Conservation (phyloP, 83 land plant species). For the Thuja plicata region DNA sequence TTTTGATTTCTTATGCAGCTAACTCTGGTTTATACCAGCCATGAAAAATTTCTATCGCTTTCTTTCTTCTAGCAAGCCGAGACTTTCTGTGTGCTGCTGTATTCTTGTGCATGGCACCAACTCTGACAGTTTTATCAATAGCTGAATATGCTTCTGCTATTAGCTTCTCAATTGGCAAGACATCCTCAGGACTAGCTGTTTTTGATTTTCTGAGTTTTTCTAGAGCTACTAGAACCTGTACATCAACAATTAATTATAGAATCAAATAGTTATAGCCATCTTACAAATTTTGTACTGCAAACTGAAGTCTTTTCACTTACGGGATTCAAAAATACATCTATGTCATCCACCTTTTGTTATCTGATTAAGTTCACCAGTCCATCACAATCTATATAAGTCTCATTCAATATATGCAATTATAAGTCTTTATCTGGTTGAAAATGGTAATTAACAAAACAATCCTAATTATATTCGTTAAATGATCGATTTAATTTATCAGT, state of each 20-base stretch:
- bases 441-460: neutral
- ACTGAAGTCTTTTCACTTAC: neutral
- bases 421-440: neutral
- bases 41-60: constrained; percentile 73
- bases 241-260: neutral
- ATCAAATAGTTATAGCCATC: neutral
- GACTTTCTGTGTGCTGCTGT: constrained; percentile 89
- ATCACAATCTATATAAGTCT: neutral
- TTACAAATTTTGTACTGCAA: neutral
- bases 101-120: constrained; percentile 77
- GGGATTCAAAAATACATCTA: neutral
- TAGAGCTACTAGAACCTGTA: constrained; percentile 76
- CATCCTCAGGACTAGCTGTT: constrained; percentile 61
- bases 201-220: constrained; percentile 71
- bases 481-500: neutral
- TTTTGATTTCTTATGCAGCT: constrained; percentile 17
- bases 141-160: constrained; percentile 86
- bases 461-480: neutral
- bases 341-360: neutral
- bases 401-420: neutral
- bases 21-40: constrained; percentile 85
- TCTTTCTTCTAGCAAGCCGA: constrained; percentile 88
- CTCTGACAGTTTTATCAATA: constrained; percentile 86
- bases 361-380: neutral
- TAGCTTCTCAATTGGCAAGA: constrained; percentile 79